Evolutionary conservation across 2,329 filamentous ascomycete species (phyloP), one percentile per base, ranked within the genome.

Genomic region (Geoglossum cookeanum): DNA sequence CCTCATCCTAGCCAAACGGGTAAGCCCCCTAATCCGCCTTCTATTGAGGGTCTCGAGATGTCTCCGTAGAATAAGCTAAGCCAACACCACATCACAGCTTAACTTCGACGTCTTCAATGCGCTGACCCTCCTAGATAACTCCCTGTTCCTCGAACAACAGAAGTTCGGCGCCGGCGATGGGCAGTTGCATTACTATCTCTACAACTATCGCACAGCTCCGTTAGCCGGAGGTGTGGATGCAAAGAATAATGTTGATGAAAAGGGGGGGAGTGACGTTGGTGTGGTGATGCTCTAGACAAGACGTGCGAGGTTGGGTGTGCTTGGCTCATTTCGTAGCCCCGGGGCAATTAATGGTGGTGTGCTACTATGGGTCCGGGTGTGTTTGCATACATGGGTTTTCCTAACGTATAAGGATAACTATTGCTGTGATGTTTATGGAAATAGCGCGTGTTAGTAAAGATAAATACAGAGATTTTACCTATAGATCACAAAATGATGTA

Each of bases 31-130:
- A 22, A 22, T 2, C 52, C 6, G 29, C 49, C 55, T 37, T 48
- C 3, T 32, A 22, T 22, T 22, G 22, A 22, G 22, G 22, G 22
- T 47, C 30, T 58, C 60, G 33, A 59, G 22, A 22, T 45, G 27
- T 22, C 29, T 39, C n/a, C 37, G 29, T 32, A 5, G 27, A n/a
- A 32, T 32, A 17, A 35, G 22, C 52, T 54, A n/a, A 27, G 9
- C 22, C 22, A 22, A 22, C 22, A 22, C 22, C 37, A 6, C 4
- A 55, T 17, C n/a, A 11, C 44, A 65, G 63, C 69, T 73, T 66
- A 83, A 85, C 62, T 96, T 97, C 66, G 92, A 98, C 68, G 92
- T 98, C 59, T 94, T 97, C 76, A 98, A 98, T 66, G 91, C 89
- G 0, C 77, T 98, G 57, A 94, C 90, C 0, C 77, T 96, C 44